phyloP scores from a whole-genome alignment of 495 filamentous ascomycete genomes.

The Aspergillus haitiensis region DNA sequence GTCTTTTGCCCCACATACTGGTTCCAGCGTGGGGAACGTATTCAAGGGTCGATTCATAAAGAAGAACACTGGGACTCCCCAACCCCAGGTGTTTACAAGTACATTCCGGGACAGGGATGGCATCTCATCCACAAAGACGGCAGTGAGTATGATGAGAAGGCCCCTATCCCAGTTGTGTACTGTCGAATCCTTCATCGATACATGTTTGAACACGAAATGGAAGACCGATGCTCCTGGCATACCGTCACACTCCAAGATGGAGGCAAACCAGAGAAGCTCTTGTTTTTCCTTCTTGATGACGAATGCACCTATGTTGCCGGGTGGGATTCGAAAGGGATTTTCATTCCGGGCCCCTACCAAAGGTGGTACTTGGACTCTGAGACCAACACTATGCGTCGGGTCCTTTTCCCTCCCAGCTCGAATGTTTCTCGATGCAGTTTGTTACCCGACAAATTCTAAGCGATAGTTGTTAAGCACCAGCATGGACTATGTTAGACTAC shows the following conservation, averaged over 20 bases:
- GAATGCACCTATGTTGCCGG: conserved; percentile 46
- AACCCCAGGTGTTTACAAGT: conserved; percentile 48
- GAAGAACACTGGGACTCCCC: conserved; percentile 50
- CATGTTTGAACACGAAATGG: conserved; percentile 46
- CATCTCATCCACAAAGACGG: conserved; percentile 44
- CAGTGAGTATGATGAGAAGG: conserved; percentile 40
- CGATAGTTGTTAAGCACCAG: neutral
- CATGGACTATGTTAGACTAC: neutral
- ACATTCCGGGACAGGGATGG: conserved; percentile 46
- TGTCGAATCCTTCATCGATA: conserved; percentile 51
- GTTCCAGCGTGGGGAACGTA: conserved; percentile 45
- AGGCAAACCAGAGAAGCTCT: conserved; percentile 35
- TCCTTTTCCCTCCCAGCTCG: conserved; percentile 41
- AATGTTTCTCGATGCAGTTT: conserved; percentile 45
- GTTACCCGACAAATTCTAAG: conserved; percentile 35
- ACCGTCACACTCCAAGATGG: conserved; percentile 38
- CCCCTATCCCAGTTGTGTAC: conserved; percentile 43
- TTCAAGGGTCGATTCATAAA: conserved; percentile 36
- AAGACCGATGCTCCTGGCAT: conserved; percentile 45
- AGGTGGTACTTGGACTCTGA: conserved; percentile 46
- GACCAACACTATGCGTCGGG: conserved; percentile 41
- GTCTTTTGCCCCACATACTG: conserved; percentile 47
- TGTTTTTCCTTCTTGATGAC: conserved; percentile 49
- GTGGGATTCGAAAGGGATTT: conserved; percentile 45
- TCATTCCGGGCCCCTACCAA: conserved; percentile 48